Base-by-base conservation (phyloP, 208 protist genomes). In the Trypanosoma melophagium region DNA sequence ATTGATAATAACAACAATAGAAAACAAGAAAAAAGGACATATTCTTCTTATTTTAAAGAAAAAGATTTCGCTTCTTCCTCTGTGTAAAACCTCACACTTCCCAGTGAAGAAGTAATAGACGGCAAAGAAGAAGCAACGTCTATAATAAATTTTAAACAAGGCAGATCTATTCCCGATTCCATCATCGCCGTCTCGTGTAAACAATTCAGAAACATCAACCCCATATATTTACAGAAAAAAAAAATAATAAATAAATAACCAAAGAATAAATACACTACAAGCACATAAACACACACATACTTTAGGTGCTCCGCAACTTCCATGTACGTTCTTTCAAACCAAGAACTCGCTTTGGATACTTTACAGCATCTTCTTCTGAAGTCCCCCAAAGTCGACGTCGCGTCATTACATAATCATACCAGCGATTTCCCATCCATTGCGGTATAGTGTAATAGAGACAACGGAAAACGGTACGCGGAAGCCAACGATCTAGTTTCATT, bases 271-370 rank as follows among this genome's bases (percentile, higher is more conserved):
- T 41, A 57, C 19, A 58, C 50, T 2, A 62, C 10, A n/a, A 71
- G 35, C n/a, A 57, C 1, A 8, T 7, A 14, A n/a, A 13, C 9
- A 14, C 0, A 12, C 44, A 35, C 3, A 35, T 35, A 35, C 5
- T 7, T 35, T 44, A 71, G 21, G 31, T 45, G 59, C 73, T 41
- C 53, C 68, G 77, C 79, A 85, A 81, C 61, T 64, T 61, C 89
- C 89, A 95, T 41, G 80, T 77, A 9, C 89, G 86, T 74, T 93
- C 86, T 53, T 80, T 83, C 79, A 95, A 82, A 3, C 89, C 89
- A 38, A 87, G 82, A 13, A 95, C 81, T 19, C 65, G 60, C 71
- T 73, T 40, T 52, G 71, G 52, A 74, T 45, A 35, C 52, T 64
- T 65, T 41, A 91, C 79, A 1, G 79, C 89, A 45, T 95, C 89